phyloP scores from a whole-genome alignment of 2,329 filamentous ascomycete genomes.

The Arthrobotrys entomopaga region DNA sequence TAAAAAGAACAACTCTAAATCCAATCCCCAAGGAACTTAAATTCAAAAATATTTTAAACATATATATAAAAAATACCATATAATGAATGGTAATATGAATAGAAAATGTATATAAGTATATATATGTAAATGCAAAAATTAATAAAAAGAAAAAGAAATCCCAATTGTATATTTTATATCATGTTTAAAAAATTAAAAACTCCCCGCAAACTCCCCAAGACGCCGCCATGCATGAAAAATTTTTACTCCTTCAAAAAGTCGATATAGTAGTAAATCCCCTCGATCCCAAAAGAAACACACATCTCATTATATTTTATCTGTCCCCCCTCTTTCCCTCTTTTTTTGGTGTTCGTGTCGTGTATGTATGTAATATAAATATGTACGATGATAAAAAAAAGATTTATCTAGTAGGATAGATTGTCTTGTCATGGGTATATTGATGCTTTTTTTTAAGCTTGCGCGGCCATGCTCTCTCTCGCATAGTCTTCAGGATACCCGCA shows the following conservation, averaged over 20 bases:
- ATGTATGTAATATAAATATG: not conserved
- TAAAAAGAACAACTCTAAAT: too few relatives aligned
- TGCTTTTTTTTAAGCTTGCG: conserved; percentile 22
- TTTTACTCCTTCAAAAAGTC: not conserved
- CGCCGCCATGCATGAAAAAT: not conserved
- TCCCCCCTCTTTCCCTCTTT: not conserved
- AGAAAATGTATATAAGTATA: too few relatives aligned
- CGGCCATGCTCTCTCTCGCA: conserved; percentile 64
- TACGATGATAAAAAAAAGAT: not conserved
- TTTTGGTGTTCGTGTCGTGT: conserved; percentile 7
- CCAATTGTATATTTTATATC: not conserved
- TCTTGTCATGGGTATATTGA: too few relatives aligned
- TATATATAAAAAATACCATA: too few relatives aligned
- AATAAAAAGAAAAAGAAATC: too few relatives aligned
- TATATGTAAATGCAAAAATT: too few relatives aligned
- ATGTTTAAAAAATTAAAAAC: conserved; percentile 25
- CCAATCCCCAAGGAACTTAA: too few relatives aligned
- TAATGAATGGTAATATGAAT: too few relatives aligned
- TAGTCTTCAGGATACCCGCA: conserved; percentile 69
- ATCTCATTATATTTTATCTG: not conserved
- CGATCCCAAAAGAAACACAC: too few relatives aligned
- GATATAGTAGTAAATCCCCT: too few relatives aligned
- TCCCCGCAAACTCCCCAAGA: conserved; percentile 10
- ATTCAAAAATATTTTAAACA: too few relatives aligned
- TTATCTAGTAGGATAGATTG: too few relatives aligned